These are phyloP conservation scores for Pseudopediastrum boryanum DNA, from an alignment of 139 green algal genomes.

Conservation along the genomic window DNA sequence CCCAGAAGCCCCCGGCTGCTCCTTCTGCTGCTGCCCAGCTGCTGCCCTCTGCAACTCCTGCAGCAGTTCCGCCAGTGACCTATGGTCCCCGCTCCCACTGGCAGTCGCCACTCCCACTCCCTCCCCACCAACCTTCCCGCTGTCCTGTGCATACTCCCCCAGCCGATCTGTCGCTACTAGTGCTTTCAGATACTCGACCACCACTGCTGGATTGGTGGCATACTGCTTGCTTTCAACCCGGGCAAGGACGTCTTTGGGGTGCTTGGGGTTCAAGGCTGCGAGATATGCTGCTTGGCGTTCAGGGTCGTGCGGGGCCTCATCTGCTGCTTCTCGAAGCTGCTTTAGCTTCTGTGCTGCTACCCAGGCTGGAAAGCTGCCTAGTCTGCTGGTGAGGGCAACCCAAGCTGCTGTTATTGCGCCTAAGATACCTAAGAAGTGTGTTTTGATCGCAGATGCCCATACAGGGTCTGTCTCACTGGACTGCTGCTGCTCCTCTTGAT, in stretches of 20 bases:
- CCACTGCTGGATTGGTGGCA: conserved; percentile 62
- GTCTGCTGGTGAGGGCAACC: not conserved
- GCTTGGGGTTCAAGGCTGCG: conserved; percentile 46
- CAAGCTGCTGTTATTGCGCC: conserved; percentile 14
- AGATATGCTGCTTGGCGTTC: conserved; percentile 56
- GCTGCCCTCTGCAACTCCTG: conserved; percentile 58
- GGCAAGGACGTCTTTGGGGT: conserved; percentile 30
- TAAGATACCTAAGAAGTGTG: not conserved
- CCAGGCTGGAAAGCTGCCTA: conserved; percentile 38
- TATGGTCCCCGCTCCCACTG: conserved; percentile 41
- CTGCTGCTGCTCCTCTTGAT: not conserved
- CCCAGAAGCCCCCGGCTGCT: not conserved
- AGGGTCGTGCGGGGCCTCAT: conserved; percentile 49
- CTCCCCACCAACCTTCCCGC: not conserved
- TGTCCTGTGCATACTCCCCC: conserved; percentile 45
- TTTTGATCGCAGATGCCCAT: not conserved
- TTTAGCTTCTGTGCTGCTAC: conserved; percentile 48
- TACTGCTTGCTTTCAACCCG: conserved; percentile 45
- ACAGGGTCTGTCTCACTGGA: conserved; percentile 2
- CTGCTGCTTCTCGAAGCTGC: conserved; percentile 42
- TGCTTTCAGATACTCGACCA: conserved; percentile 89
- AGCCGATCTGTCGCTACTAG: conserved; percentile 76
- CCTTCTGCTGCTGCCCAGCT: not conserved
- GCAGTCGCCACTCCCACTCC: conserved; percentile 2
- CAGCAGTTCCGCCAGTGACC: conserved; percentile 68